phyloP scores from a whole-genome alignment of 495 filamentous ascomycete genomes.

The Symbiotaphrina buchneri region DNA sequence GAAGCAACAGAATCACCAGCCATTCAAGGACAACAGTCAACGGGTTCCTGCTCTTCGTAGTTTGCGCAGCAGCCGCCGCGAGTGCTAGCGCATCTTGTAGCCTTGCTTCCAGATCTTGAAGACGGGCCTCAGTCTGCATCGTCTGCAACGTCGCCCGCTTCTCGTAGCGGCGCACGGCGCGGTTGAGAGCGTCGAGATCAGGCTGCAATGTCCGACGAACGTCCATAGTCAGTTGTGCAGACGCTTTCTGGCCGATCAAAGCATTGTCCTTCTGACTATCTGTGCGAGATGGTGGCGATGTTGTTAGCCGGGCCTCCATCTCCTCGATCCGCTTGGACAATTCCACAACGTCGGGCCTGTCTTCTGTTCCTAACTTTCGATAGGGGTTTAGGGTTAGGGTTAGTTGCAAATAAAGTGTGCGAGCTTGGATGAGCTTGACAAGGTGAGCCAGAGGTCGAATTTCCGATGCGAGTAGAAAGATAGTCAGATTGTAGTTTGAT shows the following conservation, averaged over 20 bases:
- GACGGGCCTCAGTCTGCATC: conserved; percentile 50
- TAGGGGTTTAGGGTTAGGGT: conserved; percentile 33
- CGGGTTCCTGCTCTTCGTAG: conserved; percentile 21
- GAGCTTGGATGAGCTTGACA: conserved; percentile 52
- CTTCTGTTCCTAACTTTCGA: conserved; percentile 12
- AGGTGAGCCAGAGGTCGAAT: conserved; percentile 60
- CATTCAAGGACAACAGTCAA: conserved; percentile 8
- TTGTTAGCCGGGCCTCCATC: conserved; percentile 28
- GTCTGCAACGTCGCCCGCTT: conserved; percentile 55
- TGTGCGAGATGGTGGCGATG: conserved; percentile 8
- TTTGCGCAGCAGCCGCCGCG: conserved; percentile 40
- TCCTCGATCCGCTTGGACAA: conserved; percentile 42
- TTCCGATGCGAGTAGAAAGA: conserved; percentile 79
- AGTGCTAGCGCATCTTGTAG: conserved; percentile 59
- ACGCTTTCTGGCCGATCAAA: conserved; percentile 11
- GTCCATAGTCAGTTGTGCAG: conserved; percentile 29
- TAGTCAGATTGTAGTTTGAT: conserved; percentile 81
- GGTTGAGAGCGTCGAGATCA: conserved; percentile 72
- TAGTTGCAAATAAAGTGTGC: conserved; percentile 68
- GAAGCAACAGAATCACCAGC: not conserved
- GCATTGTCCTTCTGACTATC: conserved; percentile 6
- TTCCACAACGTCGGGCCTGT: conserved; percentile 19
- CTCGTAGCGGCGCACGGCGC: conserved; percentile 85
- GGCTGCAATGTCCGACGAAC: conserved; percentile 45
- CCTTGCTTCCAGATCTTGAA: conserved; percentile 43